Evolutionary conservation across 2,329 filamentous ascomycete species (phyloP).

Genomic region (Fusarium ramigenum): DNA sequence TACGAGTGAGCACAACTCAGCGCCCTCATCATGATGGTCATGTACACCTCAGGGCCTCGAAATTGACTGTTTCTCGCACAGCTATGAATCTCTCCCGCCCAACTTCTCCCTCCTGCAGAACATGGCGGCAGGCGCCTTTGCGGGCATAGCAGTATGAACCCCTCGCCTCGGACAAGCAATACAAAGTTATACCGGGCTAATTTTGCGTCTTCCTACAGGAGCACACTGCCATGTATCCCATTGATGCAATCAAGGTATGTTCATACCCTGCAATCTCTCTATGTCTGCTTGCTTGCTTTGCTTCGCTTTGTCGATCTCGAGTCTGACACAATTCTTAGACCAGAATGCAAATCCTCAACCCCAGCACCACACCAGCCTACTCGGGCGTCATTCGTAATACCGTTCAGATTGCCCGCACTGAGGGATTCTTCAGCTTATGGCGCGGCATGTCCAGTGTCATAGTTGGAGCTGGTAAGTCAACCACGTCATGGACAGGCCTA

Average conservation of each 20-base stretch:
- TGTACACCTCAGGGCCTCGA: neutral
- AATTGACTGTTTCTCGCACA: slow-evolving; percentile 43
- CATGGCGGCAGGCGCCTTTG: slow-evolving; percentile 96
- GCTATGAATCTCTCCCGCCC: slow-evolving; percentile 92
- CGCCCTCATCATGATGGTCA: neutral
- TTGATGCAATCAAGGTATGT: slow-evolving; percentile 93
- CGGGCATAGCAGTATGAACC: slow-evolving; percentile 84
- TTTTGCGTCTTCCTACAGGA: slow-evolving; percentile 66
- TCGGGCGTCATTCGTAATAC: slow-evolving; percentile 92
- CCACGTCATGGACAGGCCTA: neutral
- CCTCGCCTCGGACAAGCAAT: neutral
- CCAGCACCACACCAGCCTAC: slow-evolving; percentile 82
- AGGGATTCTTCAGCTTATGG: slow-evolving; percentile 93
- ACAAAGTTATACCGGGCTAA: slow-evolving; percentile 11
- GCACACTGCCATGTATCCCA: slow-evolving; percentile 98
- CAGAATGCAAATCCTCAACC: slow-evolving; percentile 95
- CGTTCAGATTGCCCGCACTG: slow-evolving; percentile 87
- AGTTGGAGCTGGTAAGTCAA: slow-evolving; percentile 82
- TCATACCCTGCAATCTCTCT: neutral
- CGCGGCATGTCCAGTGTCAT: slow-evolving; percentile 96
- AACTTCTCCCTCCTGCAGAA: slow-evolving; percentile 95
- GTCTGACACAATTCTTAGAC: slow-evolving; percentile 67
- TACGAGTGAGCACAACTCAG: slow-evolving; percentile 65
- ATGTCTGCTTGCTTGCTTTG: neutral
- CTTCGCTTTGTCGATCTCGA: neutral